Conservation (phyloP, 2,329 filamentous ascomycete genomes). For the Fusarium haematococcum region DNA sequence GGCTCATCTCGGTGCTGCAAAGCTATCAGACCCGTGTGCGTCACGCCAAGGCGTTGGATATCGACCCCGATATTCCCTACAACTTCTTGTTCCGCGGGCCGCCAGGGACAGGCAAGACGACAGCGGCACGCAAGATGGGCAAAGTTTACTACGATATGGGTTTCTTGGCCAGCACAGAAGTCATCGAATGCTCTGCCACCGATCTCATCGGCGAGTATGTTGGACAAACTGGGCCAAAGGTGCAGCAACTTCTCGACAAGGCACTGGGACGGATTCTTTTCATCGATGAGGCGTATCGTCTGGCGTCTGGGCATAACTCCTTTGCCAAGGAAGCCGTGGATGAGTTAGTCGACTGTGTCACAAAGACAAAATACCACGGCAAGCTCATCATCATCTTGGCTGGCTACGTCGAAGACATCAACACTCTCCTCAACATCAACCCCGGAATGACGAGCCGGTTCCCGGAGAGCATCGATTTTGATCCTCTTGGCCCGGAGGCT, state of each 20-base stretch:
- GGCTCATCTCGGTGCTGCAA: slow-evolving; percentile 64
- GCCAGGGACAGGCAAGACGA: slow-evolving; percentile 79
- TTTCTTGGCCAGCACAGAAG: slow-evolving; percentile 69
- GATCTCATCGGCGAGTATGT: slow-evolving; percentile 77
- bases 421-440: slow-evolving; percentile 70
- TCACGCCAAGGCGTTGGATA: slow-evolving; percentile 36
- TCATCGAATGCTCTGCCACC: slow-evolving; percentile 74
- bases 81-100: slow-evolving; percentile 76
- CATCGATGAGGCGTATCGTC: slow-evolving; percentile 78
- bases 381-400: slow-evolving; percentile 77
- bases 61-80: slow-evolving; percentile 66
- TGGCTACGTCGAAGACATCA: slow-evolving; percentile 76
- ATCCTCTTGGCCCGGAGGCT: slow-evolving; percentile 53
- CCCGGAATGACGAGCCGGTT: slow-evolving; percentile 74
- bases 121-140: slow-evolving; percentile 79
- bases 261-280: slow-evolving; percentile 76
- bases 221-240: slow-evolving; percentile 77
- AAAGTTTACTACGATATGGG: slow-evolving; percentile 82
- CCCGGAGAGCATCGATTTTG: slow-evolving; percentile 70
- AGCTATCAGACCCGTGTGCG: slow-evolving; percentile 63
- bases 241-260: slow-evolving; percentile 66
- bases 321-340: slow-evolving; percentile 70
- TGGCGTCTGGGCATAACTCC: slow-evolving; percentile 57
- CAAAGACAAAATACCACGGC: slow-evolving; percentile 66
- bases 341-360: slow-evolving; percentile 64